These are phyloP conservation scores for Discostella pseudostelligera DNA, from an alignment of 108 stramenopile genomes.

Conservation along the genomic window DNA sequence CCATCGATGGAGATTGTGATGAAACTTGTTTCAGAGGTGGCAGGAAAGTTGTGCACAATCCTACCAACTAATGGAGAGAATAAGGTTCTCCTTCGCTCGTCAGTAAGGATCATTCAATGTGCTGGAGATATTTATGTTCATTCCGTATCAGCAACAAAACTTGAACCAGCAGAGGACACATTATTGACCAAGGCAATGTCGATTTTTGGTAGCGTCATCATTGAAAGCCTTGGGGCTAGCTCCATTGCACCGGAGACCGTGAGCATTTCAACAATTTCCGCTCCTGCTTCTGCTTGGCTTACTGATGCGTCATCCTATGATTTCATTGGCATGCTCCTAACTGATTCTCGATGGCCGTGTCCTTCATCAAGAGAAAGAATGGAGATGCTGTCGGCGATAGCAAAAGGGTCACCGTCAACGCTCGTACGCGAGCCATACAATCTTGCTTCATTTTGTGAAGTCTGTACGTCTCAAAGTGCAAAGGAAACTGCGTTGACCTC, in stretches of 20 bases:
- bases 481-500: background rate
- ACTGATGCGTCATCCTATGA: conserved; percentile 34
- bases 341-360: conserved; percentile 10
- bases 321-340: conserved; percentile 37
- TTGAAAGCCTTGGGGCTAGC: conserved; percentile 6
- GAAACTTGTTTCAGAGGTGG: conserved; percentile 23
- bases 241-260: background rate
- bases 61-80: conserved; percentile 33
- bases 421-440: conserved; percentile 43
- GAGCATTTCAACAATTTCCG: background rate
- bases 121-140: conserved; percentile 36
- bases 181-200: conserved; percentile 10
- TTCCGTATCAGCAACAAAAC: conserved; percentile 2
- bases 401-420: conserved; percentile 31
- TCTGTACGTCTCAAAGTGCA: conserved; percentile 25
- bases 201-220: conserved; percentile 28
- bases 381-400: conserved; percentile 24
- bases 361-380: conserved; percentile 20
- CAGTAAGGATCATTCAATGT: conserved; percentile 25
- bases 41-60: conserved; percentile 26
- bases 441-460: conserved; percentile 43
- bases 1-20: conserved; percentile 20
- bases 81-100: conserved; percentile 22
- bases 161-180: background rate
- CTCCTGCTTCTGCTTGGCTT: conserved; percentile 36